phyloP scores from a whole-genome alignment of 768 basidiomycete species.

The Rhizopogon salebrosus region DNA sequence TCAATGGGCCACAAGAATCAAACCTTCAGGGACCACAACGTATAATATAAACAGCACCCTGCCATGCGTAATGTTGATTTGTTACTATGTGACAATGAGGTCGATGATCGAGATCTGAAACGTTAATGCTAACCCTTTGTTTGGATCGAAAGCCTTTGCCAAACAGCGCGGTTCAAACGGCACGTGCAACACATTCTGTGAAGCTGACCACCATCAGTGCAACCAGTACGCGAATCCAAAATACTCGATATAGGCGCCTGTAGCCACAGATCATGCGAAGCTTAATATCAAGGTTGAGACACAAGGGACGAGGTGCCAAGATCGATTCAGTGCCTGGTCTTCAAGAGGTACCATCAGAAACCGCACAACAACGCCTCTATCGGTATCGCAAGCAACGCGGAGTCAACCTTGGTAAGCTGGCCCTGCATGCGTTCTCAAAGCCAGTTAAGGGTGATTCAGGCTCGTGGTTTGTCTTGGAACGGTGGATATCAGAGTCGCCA shows the following conservation, averaged over 20 bases:
- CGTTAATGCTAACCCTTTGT: not conserved
- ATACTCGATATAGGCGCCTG: not conserved
- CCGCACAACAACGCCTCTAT: slow-evolving; percentile 25
- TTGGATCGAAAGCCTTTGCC: slow-evolving; percentile 1
- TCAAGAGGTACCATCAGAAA: not conserved
- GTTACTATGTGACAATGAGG: not conserved
- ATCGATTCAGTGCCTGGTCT: not conserved
- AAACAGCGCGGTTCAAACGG: not conserved
- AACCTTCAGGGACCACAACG: too few relatives aligned
- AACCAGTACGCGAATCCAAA: not conserved
- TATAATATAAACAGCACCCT: too few relatives aligned
- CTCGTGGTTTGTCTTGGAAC: slow-evolving; percentile 75
- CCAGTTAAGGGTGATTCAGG: slow-evolving; percentile 33
- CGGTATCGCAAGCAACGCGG: slow-evolving; percentile 71
- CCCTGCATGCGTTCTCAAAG: slow-evolving; percentile 1
- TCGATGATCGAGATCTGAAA: not conserved
- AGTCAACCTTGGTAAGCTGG: slow-evolving; percentile 68
- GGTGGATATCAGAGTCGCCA: slow-evolving; percentile 64
- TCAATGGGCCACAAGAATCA: too few relatives aligned
- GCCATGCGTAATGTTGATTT: not conserved
- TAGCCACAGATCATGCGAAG: not conserved
- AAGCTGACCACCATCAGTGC: not conserved
- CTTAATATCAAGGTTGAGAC: not conserved
- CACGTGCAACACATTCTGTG: not conserved
- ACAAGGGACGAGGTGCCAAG: not conserved